These are phyloP conservation scores for Xerocomus brunneocitrinus DNA, from an alignment of 768 basidiomycete genomes.

Conservation along the genomic window DNA sequence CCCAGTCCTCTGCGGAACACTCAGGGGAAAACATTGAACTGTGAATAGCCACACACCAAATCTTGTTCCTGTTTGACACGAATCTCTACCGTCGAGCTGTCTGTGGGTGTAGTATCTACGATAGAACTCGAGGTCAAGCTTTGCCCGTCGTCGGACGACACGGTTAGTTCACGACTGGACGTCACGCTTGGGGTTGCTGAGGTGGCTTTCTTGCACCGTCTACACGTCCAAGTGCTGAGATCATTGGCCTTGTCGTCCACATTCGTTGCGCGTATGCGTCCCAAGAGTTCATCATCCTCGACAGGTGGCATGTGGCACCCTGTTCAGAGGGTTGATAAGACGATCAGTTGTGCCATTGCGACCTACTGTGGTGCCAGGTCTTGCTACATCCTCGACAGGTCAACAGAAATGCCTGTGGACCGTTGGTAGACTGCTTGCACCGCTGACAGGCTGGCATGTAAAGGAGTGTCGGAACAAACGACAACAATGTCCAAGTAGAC, in stretches of 20 bases:
- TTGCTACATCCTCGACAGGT: constrained; percentile 31
- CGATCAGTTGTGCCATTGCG: neutral
- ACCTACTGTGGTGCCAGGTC: constrained; percentile 34
- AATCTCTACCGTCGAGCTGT: neutral
- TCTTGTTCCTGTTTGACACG: constrained; percentile 4
- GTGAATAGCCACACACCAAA: constrained; percentile 6
- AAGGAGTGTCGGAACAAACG: neutral
- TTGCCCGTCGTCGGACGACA: constrained; percentile 4
- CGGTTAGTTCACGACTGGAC: constrained; percentile 8
- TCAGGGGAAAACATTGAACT: constrained; percentile 1
- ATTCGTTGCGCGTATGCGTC: constrained; percentile 23
- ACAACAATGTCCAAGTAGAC: neutral
- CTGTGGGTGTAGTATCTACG: neutral
- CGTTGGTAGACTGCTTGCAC: constrained; percentile 23
- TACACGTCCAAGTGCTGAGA: constrained; percentile 27
- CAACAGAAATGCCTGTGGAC: constrained; percentile 30
- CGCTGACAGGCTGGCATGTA: constrained; percentile 14
- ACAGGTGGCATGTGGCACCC: constrained; percentile 33
- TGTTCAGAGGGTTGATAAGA: constrained; percentile 4
- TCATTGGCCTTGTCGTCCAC: constrained; percentile 20
- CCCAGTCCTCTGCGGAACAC: neutral
- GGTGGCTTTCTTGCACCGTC: constrained; percentile 25
- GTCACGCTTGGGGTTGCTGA: neutral
- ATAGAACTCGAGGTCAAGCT: neutral
- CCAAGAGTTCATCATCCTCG: constrained; percentile 23